Conservation (phyloP, 1,139 yeast genomes). For the Kodamaea anthophila region DNA sequence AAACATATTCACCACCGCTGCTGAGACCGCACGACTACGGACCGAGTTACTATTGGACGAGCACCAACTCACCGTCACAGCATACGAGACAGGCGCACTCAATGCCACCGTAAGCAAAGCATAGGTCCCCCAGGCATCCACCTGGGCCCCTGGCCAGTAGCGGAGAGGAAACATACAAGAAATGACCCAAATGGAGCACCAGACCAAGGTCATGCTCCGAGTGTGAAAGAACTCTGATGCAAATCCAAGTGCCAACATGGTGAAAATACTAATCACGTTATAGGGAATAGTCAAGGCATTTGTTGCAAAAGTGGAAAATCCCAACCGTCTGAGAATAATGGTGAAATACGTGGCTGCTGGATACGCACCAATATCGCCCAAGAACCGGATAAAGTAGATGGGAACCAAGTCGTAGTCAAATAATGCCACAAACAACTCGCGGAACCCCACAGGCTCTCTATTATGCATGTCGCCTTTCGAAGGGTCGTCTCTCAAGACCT, state of each 20-base stretch:
- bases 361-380: constrained; percentile 37
- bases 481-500: constrained; percentile 63
- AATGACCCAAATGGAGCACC: constrained; percentile 16
- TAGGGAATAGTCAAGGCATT: constrained; percentile 53
- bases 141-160: constrained; percentile 16
- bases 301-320: constrained; percentile 50
- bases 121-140: constrained; percentile 17
- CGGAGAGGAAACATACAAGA: constrained; percentile 14
- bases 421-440: constrained; percentile 34
- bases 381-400: constrained; percentile 44
- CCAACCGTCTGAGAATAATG: constrained; percentile 44
- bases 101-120: constrained; percentile 15
- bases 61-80: constrained; percentile 17
- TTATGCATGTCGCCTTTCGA: constrained; percentile 65
- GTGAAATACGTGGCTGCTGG: constrained; percentile 48
- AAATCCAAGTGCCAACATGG: constrained; percentile 34
- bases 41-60: constrained; percentile 18
- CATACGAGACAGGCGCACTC: constrained; percentile 17
- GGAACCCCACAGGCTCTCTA: constrained; percentile 45
- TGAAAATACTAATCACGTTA: constrained; percentile 30
- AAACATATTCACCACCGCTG: constrained; percentile 19
- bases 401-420: constrained; percentile 53
- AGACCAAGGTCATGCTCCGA: constrained; percentile 19
- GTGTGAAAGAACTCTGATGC: constrained; percentile 34
- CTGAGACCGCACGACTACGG: constrained; percentile 18